Evolutionary conservation across 331 rosid species (phyloP).

Genomic region (Stylosanthes scabra): DNA sequence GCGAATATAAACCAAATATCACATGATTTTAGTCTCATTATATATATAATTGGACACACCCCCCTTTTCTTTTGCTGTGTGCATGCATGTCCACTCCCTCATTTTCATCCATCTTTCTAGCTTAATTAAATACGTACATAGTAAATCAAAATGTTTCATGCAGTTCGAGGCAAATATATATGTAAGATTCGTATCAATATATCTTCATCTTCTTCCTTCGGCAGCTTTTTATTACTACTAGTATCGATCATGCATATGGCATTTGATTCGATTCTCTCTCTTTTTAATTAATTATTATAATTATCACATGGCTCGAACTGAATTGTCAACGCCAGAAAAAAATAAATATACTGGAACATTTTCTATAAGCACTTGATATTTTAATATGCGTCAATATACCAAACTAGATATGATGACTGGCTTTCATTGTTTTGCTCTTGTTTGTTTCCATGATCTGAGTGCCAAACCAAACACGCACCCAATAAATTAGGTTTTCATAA

Average conservation of each 20-base stretch:
- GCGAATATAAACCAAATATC: constrained; percentile 31
- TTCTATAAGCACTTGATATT: constrained; percentile 33
- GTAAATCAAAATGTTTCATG: constrained; percentile 26
- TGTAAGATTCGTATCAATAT: constrained; percentile 20
- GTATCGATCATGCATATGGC: background rate
- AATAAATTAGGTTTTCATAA: too few species aligned
- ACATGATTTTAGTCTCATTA: constrained; percentile 22
- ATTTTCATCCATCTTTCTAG: constrained; percentile 5
- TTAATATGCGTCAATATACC: constrained; percentile 35
- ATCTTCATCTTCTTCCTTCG: constrained; percentile 1
- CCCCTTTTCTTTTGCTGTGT: background rate
- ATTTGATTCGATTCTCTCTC: constrained; percentile 37
- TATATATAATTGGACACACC: constrained; percentile 7
- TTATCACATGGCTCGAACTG: constrained; percentile 46
- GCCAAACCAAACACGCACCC: constrained; percentile 36
- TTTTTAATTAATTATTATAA: constrained; percentile 26
- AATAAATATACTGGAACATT: constrained; percentile 32
- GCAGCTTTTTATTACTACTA: background rate
- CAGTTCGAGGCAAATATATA: constrained; percentile 33
- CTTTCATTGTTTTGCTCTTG: background rate
- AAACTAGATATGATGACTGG: constrained; percentile 21
- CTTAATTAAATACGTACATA: constrained; percentile 18
- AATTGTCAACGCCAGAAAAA: constrained; percentile 42
- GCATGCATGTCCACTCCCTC: constrained; percentile 23
- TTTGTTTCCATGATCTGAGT: constrained; percentile 31